These are phyloP conservation scores for Fibroporia radiculosa DNA, from an alignment of 768 basidiomycete species.

Conservation along the genomic window DNA sequence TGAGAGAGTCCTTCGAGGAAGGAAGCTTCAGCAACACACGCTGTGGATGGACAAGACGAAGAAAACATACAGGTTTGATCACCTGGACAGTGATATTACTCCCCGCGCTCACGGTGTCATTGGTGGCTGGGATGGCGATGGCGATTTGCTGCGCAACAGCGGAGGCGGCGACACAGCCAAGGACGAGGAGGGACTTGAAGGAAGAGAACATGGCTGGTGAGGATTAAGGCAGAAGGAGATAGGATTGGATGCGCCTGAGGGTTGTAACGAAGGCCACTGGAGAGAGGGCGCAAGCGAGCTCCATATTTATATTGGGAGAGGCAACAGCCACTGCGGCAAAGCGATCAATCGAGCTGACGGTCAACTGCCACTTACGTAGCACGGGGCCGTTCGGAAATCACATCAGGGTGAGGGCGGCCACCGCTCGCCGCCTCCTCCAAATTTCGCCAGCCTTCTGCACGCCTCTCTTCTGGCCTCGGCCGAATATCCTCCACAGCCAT, in stretches of 20 bases:
- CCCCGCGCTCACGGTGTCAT: conserved; percentile 18
- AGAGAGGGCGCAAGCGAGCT: not conserved
- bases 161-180: conserved; percentile 15
- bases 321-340: too few relatives aligned
- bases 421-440: too few relatives aligned
- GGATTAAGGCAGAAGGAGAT: not conserved
- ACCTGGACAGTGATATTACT: conserved; percentile 27
- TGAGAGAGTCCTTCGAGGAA: conserved; percentile 14
- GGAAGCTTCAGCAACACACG: not conserved
- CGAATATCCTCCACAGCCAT: too few relatives aligned
- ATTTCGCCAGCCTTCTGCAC: too few relatives aligned
- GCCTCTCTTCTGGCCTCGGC: too few relatives aligned
- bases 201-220: conserved; percentile 3
- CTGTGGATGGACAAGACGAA: not conserved
- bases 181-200: conserved; percentile 8
- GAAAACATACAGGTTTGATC: conserved; percentile 23
- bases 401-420: too few relatives aligned
- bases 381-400: too few relatives aligned
- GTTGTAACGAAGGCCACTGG: not conserved
- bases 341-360: too few relatives aligned
- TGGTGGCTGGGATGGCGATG: conserved; percentile 23
- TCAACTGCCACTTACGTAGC: too few relatives aligned
- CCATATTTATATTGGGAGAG: not conserved
- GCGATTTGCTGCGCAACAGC: conserved; percentile 24
- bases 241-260: not conserved